Conservation (phyloP, 176 grass and related monocot species). For the Carex scoparia region DNA sequence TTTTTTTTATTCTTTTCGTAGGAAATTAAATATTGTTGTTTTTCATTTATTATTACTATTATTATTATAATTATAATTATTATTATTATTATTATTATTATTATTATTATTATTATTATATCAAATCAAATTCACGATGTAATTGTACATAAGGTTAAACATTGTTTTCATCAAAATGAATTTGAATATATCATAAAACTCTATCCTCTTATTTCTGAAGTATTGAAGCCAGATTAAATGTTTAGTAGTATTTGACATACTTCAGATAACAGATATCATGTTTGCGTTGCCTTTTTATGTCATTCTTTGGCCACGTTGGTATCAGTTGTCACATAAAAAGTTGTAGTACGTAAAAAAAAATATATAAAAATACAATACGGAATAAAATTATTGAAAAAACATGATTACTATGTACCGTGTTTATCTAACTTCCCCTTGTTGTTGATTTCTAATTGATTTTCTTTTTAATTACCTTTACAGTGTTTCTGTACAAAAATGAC, state of each 20-base stretch:
- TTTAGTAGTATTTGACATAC: too few species aligned
- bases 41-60: not conserved
- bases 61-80: too few species aligned
- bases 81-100: too few species aligned
- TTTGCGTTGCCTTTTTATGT: not conserved
- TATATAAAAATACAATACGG: not conserved
- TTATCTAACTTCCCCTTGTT: not conserved
- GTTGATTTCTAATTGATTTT: not conserved
- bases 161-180: not conserved
- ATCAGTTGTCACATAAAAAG: not conserved
- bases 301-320: not conserved
- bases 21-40: not conserved
- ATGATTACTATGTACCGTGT: not conserved
- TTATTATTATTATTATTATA: not conserved
- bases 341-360: not conserved
- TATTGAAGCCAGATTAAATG: not conserved
- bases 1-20: not conserved
- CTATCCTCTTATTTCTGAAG: not conserved
- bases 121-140: not conserved
- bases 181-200: too few species aligned
- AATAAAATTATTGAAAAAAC: not conserved
- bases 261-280: not conserved
- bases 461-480: constrained; percentile 9
- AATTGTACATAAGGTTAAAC: not conserved
- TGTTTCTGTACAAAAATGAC: constrained; percentile 83